phyloP scores from a whole-genome alignment of 1,139 yeast species.

The Meyerozyma carpophila region DNA sequence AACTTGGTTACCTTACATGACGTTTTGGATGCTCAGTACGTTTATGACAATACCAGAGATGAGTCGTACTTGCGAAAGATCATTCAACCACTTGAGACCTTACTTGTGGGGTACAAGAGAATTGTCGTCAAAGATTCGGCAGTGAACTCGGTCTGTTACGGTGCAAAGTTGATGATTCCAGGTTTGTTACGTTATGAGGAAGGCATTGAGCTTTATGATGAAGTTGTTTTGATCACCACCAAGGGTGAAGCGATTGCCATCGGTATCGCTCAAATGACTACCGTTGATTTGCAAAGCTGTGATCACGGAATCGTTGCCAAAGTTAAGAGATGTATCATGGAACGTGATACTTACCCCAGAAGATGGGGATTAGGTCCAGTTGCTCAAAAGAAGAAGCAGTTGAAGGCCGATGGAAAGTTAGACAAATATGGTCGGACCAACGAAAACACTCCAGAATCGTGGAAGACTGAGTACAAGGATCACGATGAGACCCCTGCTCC shows the following conservation, averaged over 20 bases:
- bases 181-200: slow-evolving; percentile 97
- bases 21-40: slow-evolving; percentile 96
- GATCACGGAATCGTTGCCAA: slow-evolving; percentile 99
- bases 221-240: slow-evolving; percentile 95
- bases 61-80: slow-evolving; percentile 92
- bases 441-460: slow-evolving; percentile 86
- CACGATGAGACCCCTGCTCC: slow-evolving; percentile 64
- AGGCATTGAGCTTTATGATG: slow-evolving; percentile 95
- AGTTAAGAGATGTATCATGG: slow-evolving; percentile 99
- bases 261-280: slow-evolving; percentile 98
- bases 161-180: slow-evolving; percentile 98
- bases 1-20: slow-evolving; percentile 94
- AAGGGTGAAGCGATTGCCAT: slow-evolving; percentile 99
- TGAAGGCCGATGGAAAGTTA: slow-evolving; percentile 95
- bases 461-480: slow-evolving; percentile 87
- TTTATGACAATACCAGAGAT: slow-evolving; percentile 94
- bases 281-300: slow-evolving; percentile 92
- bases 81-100: slow-evolving; percentile 91
- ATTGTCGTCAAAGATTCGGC: slow-evolving; percentile 97
- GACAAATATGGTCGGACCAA: slow-evolving; percentile 92
- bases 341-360: slow-evolving; percentile 98
- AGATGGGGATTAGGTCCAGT: slow-evolving; percentile 99
- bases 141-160: slow-evolving; percentile 97
- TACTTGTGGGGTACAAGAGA: slow-evolving; percentile 92
- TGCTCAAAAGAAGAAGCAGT: slow-evolving; percentile 96